Conservation (phyloP, 176 grass and related monocot species). For the Carex parvula region DNA sequence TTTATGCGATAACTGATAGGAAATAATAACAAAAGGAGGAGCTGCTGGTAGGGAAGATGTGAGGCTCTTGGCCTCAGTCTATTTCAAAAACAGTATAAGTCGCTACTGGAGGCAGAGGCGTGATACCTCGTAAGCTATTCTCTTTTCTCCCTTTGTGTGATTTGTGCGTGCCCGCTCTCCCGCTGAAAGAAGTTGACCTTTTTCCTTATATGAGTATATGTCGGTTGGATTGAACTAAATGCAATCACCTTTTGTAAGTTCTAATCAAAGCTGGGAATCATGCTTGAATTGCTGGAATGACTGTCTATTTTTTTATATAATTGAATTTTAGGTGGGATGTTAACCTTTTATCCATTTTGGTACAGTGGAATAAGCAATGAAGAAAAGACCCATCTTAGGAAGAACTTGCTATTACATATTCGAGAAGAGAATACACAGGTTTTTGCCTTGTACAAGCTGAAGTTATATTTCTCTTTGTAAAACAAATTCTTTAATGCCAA, state of each 20-base stretch:
- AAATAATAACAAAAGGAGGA: conserved; percentile 80
- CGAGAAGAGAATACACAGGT: conserved; percentile 92
- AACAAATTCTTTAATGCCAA: not conserved
- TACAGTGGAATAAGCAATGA: conserved; percentile 93
- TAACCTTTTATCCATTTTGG: conserved; percentile 8
- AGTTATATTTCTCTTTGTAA: not conserved
- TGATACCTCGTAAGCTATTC: conserved; percentile 60
- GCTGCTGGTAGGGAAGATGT: conserved; percentile 76
- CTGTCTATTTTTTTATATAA: not conserved
- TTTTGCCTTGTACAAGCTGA: not conserved
- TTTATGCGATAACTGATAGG: conserved; percentile 43
- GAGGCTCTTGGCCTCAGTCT: conserved; percentile 82
- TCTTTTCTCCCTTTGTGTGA: not conserved
- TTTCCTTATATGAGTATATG: not conserved
- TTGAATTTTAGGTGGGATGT: not conserved
- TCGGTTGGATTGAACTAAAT: not conserved
- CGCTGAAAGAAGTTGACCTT: not conserved
- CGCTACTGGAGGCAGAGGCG: conserved; percentile 87
- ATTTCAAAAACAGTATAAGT: conserved; percentile 97
- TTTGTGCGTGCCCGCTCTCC: not conserved
- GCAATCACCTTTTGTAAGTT: conserved; percentile 3
- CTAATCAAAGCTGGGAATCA: not conserved
- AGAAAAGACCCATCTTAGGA: conserved; percentile 88
- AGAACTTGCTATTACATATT: conserved; percentile 84
- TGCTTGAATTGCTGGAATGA: not conserved